Evolutionary conservation across 148 eudicot genomes (phyloP).

Genomic region (Oxyria digyna): DNA sequence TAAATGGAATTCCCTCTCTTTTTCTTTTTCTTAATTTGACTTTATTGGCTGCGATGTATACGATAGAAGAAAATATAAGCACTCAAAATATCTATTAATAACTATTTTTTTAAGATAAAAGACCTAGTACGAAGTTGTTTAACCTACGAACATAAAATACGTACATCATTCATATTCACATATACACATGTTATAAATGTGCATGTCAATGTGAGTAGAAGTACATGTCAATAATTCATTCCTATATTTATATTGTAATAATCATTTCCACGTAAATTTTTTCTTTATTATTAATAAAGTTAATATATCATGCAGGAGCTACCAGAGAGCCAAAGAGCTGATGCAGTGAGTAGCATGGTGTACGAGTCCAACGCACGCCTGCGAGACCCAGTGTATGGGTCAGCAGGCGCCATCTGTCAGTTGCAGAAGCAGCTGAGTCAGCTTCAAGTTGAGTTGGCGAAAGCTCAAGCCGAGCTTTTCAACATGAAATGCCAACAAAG

Average conservation of each 20-base stretch:
- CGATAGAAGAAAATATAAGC: not conserved
- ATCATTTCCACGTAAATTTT: no score
- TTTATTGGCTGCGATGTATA: not conserved
- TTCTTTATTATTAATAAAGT: no score
- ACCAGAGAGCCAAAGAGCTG: conserved; percentile 39
- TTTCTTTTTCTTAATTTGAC: not conserved
- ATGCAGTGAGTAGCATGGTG: conserved; percentile 56
- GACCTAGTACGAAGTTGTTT: no score
- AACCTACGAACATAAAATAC: no score
- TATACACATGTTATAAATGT: no score
- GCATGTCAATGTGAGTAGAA: no score
- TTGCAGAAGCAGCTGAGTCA: conserved; percentile 45
- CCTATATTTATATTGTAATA: no score
- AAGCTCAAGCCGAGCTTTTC: conserved; percentile 32
- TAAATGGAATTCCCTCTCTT: not conserved
- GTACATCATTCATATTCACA: no score
- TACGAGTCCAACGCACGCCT: conserved; percentile 50
- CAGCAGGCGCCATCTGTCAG: conserved; percentile 39
- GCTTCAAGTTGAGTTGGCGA: conserved; percentile 41
- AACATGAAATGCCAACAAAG: conserved; percentile 37
- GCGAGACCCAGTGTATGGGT: conserved; percentile 43
- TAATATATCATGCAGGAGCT: conserved; percentile 23
- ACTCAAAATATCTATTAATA: no score
- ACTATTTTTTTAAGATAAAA: no score
- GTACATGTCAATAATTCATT: no score